These are phyloP conservation scores for Vigna mungo DNA, from an alignment of 306 rosid species.

Conservation along the genomic window DNA sequence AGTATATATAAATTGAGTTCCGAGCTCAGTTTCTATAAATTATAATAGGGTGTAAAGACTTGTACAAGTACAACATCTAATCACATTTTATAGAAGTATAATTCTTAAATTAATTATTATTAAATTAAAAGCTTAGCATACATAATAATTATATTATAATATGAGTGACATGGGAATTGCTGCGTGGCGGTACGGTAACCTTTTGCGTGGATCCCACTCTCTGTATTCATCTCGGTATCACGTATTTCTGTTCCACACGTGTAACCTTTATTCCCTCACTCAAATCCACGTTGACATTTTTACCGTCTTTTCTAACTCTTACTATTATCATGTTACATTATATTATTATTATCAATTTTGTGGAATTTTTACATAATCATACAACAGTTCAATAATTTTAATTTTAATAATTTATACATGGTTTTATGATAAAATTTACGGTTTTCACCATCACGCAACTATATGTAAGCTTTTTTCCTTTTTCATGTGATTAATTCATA, in stretches of 20 bases:
- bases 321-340: too few relatives aligned
- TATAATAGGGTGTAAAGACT: too few relatives aligned
- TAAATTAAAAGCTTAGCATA: too few relatives aligned
- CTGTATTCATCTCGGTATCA: background rate
- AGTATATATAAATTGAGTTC: too few relatives aligned
- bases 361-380: background rate
- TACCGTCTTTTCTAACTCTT: background rate
- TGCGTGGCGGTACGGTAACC: background rate
- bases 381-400: too few relatives aligned
- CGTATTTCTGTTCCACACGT: background rate
- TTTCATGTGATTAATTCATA: background rate
- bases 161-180: background rate
- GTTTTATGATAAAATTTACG: background rate
- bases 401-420: background rate
- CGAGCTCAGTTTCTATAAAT: too few relatives aligned
- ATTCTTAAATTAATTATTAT: too few relatives aligned
- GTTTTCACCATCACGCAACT: background rate
- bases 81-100: too few relatives aligned
- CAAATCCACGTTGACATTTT: constrained; percentile 32
- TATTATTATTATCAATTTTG: too few relatives aligned
- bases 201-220: background rate
- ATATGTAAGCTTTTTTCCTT: too few relatives aligned
- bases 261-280: background rate
- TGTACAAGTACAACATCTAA: too few relatives aligned
- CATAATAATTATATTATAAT: too few relatives aligned